Conservation (phyloP, 2,329 filamentous ascomycete genomes). For the Microsporum ferrugineum region DNA sequence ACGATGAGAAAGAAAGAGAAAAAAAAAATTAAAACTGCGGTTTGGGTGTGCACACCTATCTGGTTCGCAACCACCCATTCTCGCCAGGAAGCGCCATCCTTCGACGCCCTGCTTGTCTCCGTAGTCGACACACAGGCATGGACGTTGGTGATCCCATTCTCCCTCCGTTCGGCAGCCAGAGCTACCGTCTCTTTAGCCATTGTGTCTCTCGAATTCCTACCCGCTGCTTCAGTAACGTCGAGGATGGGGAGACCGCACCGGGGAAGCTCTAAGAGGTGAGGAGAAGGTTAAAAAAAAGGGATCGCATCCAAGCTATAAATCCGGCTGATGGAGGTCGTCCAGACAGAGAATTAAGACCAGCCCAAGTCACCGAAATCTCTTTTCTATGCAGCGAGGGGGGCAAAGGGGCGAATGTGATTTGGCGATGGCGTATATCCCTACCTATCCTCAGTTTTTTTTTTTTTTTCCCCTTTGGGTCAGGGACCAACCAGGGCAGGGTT, state of each 20-base stretch:
- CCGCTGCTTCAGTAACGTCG: not conserved
- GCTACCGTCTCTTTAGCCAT: not conserved
- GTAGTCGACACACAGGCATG: conserved; percentile 30
- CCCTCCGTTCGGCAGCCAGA: not conserved
- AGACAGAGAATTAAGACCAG: not conserved
- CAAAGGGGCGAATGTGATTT: not conserved
- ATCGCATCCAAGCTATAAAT: not conserved
- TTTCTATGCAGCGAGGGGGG: not conserved
- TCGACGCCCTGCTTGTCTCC: conserved; percentile 14
- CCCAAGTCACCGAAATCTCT: not conserved
- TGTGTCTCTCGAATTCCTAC: not conserved
- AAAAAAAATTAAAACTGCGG: not conserved
- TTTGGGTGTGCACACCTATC: conserved; percentile 49
- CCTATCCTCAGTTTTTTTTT: not conserved
- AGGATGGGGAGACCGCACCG: not conserved
- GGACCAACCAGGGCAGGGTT: conserved; percentile 1
- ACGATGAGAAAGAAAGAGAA: not conserved
- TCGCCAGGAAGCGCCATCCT: conserved; percentile 30
- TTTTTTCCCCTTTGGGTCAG: not conserved
- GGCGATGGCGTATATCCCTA: not conserved
- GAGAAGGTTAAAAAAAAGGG: not conserved
- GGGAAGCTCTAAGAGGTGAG: not conserved
- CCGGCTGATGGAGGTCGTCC: not conserved
- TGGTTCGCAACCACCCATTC: conserved; percentile 67
- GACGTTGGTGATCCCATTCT: conserved; percentile 22